phyloP scores from a whole-genome alignment of 306 rosid genomes.

The Quercus alba region DNA sequence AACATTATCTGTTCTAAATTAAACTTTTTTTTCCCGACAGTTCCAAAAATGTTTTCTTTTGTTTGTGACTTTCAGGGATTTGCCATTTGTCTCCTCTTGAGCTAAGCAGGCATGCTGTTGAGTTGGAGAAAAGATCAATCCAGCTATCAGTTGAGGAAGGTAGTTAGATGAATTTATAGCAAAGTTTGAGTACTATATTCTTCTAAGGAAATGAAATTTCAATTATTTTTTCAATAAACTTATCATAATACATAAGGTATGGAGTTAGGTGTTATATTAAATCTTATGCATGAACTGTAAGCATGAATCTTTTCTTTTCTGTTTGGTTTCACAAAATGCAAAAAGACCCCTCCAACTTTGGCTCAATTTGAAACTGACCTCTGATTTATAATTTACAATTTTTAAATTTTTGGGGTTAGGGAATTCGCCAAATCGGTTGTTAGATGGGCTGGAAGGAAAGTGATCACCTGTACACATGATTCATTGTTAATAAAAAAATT shows the following conservation, averaged over 20 bases:
- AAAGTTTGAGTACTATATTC: background rate
- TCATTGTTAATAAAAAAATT: no score
- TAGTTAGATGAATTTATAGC: background rate
- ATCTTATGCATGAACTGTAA: background rate
- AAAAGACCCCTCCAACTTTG: no score
- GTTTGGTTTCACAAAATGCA: no score
- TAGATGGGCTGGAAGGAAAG: no score
- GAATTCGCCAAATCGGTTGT: no score
- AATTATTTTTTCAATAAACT: background rate
- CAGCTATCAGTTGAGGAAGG: slow-evolving; percentile 53
- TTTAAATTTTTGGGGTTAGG: no score
- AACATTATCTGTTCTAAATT: background rate
- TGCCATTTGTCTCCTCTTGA: slow-evolving; percentile 34
- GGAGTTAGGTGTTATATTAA: background rate
- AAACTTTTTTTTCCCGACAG: background rate
- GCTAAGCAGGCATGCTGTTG: slow-evolving; percentile 47
- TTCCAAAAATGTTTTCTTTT: slow-evolving; percentile 1
- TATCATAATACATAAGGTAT: background rate
- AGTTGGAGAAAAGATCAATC: slow-evolving; percentile 51
- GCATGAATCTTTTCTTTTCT: background rate
- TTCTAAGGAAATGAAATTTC: background rate
- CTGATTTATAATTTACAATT: no score
- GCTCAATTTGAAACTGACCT: no score
- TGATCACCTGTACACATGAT: no score
- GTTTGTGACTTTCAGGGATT: slow-evolving; percentile 27